A percentile compares a stretch with the other conserved stretches of the same genome.
phyloP scores from a whole-genome alignment of 2,329 filamentous ascomycete genomes.

The Phoma herbarum region DNA sequence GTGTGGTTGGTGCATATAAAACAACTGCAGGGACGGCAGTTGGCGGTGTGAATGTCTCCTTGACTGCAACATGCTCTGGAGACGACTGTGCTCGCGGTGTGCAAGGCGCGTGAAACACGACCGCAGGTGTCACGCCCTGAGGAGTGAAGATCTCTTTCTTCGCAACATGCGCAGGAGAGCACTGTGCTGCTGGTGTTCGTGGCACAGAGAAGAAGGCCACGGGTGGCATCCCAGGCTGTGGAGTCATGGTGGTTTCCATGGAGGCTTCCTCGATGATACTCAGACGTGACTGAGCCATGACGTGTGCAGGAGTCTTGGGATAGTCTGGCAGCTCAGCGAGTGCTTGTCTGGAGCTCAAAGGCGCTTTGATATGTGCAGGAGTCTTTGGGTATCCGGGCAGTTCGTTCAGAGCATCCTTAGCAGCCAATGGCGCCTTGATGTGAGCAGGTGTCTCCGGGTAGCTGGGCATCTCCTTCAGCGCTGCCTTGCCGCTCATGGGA shows the following conservation, averaged over 20 bases:
- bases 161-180: constrained; percentile 15
- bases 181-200: constrained; percentile 18
- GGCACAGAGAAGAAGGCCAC: constrained; percentile 14
- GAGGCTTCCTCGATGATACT: constrained; percentile 18
- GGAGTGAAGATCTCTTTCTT: constrained; percentile 20
- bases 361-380: constrained; percentile 33
- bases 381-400: constrained; percentile 38
- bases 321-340: constrained; percentile 34
- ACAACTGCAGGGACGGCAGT: constrained; percentile 1
- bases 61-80: constrained; percentile 13
- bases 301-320: constrained; percentile 23
- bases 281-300: constrained; percentile 9
- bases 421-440: constrained; percentile 27
- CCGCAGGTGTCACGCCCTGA: constrained; percentile 2
- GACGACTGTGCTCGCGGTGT: constrained; percentile 17
- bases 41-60: constrained; percentile 5
- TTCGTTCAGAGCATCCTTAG: constrained; percentile 30
- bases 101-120: constrained; percentile 6
- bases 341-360: constrained; percentile 30
- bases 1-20: constrained; percentile 4
- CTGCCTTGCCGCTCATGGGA: constrained; percentile 22
- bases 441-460: constrained; percentile 34
- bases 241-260: constrained; percentile 10
- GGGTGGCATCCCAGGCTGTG: constrained; percentile 7
- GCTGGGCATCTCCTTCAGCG: constrained; percentile 22